phyloP scores from a whole-genome alignment of 2,329 filamentous ascomycete genomes.

The Talaromyces sp. region DNA sequence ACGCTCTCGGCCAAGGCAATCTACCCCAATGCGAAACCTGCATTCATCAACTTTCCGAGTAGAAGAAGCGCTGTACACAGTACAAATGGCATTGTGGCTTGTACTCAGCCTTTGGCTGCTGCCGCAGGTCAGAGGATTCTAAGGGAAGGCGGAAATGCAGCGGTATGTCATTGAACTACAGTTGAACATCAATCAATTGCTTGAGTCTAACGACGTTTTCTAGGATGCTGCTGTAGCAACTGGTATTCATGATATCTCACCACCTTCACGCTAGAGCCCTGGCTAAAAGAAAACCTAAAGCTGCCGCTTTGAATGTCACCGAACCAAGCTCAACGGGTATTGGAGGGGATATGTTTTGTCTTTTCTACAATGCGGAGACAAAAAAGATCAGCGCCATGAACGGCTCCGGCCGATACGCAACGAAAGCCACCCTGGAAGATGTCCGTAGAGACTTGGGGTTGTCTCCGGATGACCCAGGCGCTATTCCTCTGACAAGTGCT shows the following conservation, averaged over 20 bases:
- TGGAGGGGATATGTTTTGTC: conserved; percentile 93
- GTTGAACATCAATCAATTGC: neutral
- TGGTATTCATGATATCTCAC: conserved; percentile 45
- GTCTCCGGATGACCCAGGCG: conserved; percentile 46
- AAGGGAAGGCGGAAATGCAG: conserved; percentile 85
- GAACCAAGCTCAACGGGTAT: conserved; percentile 92
- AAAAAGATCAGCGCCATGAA: conserved; percentile 82
- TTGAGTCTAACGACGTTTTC: conserved; percentile 1
- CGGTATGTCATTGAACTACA: conserved; percentile 52
- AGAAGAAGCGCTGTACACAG: conserved; percentile 89
- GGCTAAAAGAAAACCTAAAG: conserved; percentile 37
- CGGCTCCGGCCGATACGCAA: conserved; percentile 79
- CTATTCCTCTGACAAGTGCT: conserved; percentile 69
- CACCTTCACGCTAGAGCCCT: neutral
- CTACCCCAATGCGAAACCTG: conserved; percentile 40
- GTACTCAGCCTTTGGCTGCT: conserved; percentile 81
- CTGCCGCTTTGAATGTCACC: conserved; percentile 86
- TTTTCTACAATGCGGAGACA: conserved; percentile 80
- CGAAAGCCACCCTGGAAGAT: conserved; percentile 61
- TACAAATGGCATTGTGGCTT: conserved; percentile 83
- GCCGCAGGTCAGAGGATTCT: conserved; percentile 81
- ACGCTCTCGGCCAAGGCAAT: conserved; percentile 45
- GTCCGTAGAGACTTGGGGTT: conserved; percentile 66
- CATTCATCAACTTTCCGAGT: conserved; percentile 49
- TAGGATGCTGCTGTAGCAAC: conserved; percentile 96